These are phyloP conservation scores for Isabelozyma heimii DNA, from an alignment of 805 yeast species.

Conservation along the genomic window DNA sequence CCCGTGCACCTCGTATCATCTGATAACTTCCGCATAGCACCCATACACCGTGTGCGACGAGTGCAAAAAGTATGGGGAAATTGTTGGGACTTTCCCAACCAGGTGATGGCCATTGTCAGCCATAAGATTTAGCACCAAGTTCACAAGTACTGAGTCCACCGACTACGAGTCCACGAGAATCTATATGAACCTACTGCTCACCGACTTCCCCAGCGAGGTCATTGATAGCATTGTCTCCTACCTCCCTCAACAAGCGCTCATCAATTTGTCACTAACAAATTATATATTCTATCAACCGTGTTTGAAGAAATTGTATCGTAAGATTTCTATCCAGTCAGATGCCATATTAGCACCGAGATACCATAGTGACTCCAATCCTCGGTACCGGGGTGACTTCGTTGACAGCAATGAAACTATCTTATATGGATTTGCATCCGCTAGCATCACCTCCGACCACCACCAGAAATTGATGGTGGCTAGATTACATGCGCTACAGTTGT, in stretches of 20 bases:
- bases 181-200: background rate
- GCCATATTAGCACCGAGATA: conserved; percentile 10
- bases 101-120: background rate
- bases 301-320: conserved; percentile 22
- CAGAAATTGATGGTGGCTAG: conserved; percentile 24
- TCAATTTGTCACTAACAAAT: conserved; percentile 33
- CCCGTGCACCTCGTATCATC: background rate
- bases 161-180: no score
- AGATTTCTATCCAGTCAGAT: conserved; percentile 18
- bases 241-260: conserved; percentile 29
- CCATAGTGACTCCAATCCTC: conserved; percentile 1
- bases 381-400: conserved; percentile 13
- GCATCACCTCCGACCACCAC: conserved; percentile 14
- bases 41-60: no score
- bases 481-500: conserved; percentile 19
- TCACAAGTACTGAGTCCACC: no score
- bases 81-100: background rate
- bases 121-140: no score
- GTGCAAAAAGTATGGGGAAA: background rate
- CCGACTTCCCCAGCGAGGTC: conserved; percentile 7
- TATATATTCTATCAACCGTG: conserved; percentile 34
- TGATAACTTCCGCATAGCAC: background rate
- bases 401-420: conserved; percentile 20
- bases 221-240: conserved; percentile 9
- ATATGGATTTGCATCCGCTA: conserved; percentile 18